Conservation (phyloP, 495 filamentous ascomycete genomes). For the Lasiosphaeria miniovina region DNA sequence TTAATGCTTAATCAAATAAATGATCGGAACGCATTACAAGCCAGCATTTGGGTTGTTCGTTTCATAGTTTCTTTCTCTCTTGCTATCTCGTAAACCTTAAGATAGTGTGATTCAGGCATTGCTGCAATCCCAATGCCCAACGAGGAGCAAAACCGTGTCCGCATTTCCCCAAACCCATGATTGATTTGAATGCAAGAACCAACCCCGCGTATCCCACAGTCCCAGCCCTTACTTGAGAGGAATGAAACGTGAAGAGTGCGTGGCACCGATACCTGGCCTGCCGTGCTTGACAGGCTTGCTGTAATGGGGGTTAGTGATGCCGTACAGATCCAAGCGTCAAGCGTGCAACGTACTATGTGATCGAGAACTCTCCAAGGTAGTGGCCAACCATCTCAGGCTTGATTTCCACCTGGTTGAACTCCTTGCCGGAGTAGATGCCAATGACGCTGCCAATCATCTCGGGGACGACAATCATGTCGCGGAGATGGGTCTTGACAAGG, state of each 20-base stretch:
- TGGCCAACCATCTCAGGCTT: conserved; percentile 99
- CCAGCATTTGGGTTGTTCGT: neutral
- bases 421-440: conserved; percentile 99
- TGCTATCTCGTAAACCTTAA: conserved; percentile 33
- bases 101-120: conserved; percentile 28
- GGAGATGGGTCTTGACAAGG: conserved; percentile 97
- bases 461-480: conserved; percentile 98
- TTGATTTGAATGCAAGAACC: conserved; percentile 41
- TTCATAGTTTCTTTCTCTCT: conserved; percentile 23
- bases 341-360: conserved; percentile 82
- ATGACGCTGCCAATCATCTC: conserved; percentile 99
- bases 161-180: conserved; percentile 40
- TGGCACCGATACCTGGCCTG: conserved; percentile 99
- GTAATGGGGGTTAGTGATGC: conserved; percentile 39
- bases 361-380: conserved; percentile 98
- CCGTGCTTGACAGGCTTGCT: conserved; percentile 99
- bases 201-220: conserved; percentile 30
- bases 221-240: conserved; percentile 81
- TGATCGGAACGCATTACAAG: neutral
- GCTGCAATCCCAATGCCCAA: conserved; percentile 28
- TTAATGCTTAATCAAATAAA: neutral
- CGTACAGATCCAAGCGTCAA: neutral
- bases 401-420: conserved; percentile 99
- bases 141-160: conserved; percentile 35
- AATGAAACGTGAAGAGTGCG: conserved; percentile 99